These are phyloP conservation scores for Yamadazyma akitaensis DNA, from an alignment of 805 yeast genomes.

Conservation along the genomic window DNA sequence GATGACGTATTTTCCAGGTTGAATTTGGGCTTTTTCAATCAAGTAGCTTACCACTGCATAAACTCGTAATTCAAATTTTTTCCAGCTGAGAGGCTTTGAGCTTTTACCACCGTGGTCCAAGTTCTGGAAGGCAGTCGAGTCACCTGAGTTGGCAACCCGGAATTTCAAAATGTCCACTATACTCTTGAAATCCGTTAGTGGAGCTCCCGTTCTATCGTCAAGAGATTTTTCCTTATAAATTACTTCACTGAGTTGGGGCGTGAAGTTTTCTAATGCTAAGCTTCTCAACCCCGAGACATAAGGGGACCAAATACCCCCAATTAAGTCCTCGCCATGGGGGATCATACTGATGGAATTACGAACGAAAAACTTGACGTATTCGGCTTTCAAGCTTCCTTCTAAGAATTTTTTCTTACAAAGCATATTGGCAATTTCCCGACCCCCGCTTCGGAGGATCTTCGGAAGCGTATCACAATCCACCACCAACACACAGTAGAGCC, in stretches of 20 bases:
- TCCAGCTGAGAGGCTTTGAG: slow-evolving; percentile 59
- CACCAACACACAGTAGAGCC: slow-evolving; percentile 77
- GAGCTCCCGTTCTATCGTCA: slow-evolving; percentile 76
- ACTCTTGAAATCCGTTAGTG: slow-evolving; percentile 66
- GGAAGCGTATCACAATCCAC: slow-evolving; percentile 82
- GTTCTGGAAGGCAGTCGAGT: slow-evolving; percentile 69
- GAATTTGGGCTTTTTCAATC: slow-evolving; percentile 59
- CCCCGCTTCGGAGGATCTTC: slow-evolving; percentile 77
- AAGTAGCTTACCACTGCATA: slow-evolving; percentile 73
- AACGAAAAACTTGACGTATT: slow-evolving; percentile 76
- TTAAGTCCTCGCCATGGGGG: slow-evolving; percentile 70
- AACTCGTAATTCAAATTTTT: slow-evolving; percentile 70
- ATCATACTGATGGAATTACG: slow-evolving; percentile 59
- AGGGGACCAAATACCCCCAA: slow-evolving; percentile 83
- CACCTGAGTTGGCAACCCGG: slow-evolving; percentile 71
- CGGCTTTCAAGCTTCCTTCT: slow-evolving; percentile 76
- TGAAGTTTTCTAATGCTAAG: slow-evolving; percentile 57
- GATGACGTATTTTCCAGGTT: slow-evolving; percentile 69
- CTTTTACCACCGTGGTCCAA: slow-evolving; percentile 35
- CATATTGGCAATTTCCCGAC: slow-evolving; percentile 90
- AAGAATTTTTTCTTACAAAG: slow-evolving; percentile 72
- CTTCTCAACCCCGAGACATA: slow-evolving; percentile 67
- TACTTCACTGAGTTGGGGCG: slow-evolving; percentile 75
- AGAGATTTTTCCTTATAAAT: slow-evolving; percentile 72
- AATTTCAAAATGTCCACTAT: slow-evolving; percentile 75